A percentile compares a stretch with the other conserved stretches of the same genome.
phyloP scores from a whole-genome alignment of 1,139 yeast species.

The Nematodospora anomalae region DNA sequence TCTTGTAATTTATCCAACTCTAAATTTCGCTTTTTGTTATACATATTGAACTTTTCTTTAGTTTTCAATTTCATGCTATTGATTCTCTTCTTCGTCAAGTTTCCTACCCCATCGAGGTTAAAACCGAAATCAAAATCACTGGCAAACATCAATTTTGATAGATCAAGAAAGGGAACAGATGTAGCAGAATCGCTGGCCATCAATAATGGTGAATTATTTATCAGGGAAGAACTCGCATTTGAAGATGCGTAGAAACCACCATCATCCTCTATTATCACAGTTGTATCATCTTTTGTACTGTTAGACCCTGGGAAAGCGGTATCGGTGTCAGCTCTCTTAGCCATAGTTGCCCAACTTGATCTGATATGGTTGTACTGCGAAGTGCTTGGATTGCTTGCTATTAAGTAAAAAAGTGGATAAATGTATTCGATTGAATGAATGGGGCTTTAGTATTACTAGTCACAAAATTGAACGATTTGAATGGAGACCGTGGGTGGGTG shows the following conservation, averaged over 20 bases:
- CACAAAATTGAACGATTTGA: too few relatives aligned
- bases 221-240: conserved; percentile 9
- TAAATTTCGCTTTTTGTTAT: conserved; percentile 23
- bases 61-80: conserved; percentile 38
- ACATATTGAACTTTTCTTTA: conserved; percentile 28
- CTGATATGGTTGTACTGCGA: too few relatives aligned
- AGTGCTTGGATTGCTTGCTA: too few relatives aligned
- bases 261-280: not conserved
- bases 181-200: conserved; percentile 32
- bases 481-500: too few relatives aligned
- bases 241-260: conserved; percentile 7
- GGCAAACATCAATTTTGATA: conserved; percentile 37
- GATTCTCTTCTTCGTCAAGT: conserved; percentile 35
- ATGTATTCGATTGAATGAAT: too few relatives aligned
- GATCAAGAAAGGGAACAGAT: conserved; percentile 40
- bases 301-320: not conserved
- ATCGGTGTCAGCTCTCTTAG: not conserved
- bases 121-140: conserved; percentile 49
- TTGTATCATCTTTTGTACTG: not conserved
- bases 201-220: conserved; percentile 12
- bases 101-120: conserved; percentile 39
- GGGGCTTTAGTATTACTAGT: too few relatives aligned
- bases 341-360: too few relatives aligned
- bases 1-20: conserved; percentile 33
- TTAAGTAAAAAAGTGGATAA: too few relatives aligned